These are phyloP conservation scores for Chaetomium sp. DNA, from an alignment of 2,329 filamentous ascomycete genomes.

Conservation along the genomic window DNA sequence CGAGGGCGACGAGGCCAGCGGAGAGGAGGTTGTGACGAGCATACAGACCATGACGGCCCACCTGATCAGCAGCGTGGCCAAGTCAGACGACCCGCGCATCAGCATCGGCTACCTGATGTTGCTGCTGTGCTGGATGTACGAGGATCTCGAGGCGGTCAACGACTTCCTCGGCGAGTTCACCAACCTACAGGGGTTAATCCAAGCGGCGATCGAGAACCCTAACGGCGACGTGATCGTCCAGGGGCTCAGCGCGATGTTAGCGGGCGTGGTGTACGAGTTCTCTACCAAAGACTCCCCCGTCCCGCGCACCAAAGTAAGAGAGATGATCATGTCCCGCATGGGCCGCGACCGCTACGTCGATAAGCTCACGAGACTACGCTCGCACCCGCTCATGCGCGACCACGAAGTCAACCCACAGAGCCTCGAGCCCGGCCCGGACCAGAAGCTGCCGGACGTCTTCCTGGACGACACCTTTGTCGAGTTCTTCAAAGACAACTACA, in stretches of 20 bases:
- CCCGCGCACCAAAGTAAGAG: constrained; percentile 70
- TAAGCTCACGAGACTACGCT: constrained; percentile 68
- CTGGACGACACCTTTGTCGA: constrained; percentile 85
- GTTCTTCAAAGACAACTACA: constrained; percentile 94
- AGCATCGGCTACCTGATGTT: constrained; percentile 84
- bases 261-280: constrained; percentile 92
- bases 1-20: constrained; percentile 80
- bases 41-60: constrained; percentile 85
- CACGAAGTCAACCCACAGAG: constrained; percentile 81
- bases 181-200: constrained; percentile 79
- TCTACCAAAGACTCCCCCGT: constrained; percentile 96
- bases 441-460: constrained; percentile 67
- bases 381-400: constrained; percentile 73
- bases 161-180: constrained; percentile 90
- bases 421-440: constrained; percentile 41
- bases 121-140: constrained; percentile 82
- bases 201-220: constrained; percentile 59
- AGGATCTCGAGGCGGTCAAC: constrained; percentile 84
- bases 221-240: constrained; percentile 62
- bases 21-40: constrained; percentile 91
- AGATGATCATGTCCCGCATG: constrained; percentile 67
- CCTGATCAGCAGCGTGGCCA: constrained; percentile 63
- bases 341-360: constrained; percentile 85
- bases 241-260: constrained; percentile 74
- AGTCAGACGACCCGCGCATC: constrained; percentile 72